Percentiles rank a stretch among this genome's conserved stretches.
phyloP scores from a whole-genome alignment of 2,329 filamentous ascomycete genomes.

The Paraconiothyrium sp. region DNA sequence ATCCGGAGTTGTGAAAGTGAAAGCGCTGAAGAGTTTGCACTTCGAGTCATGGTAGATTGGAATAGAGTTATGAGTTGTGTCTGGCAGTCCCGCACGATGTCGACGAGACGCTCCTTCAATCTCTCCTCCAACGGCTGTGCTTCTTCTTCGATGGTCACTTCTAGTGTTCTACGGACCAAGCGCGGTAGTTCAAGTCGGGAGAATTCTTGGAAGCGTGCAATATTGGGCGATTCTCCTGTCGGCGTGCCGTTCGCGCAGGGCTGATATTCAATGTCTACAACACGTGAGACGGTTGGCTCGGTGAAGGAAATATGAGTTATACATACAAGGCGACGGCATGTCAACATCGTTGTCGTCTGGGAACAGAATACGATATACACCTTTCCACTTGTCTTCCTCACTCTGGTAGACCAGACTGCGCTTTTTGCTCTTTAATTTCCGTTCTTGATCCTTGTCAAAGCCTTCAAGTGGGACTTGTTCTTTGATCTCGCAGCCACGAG shows the following conservation, averaged over 20 bases:
- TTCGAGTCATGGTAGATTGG: slow-evolving; percentile 11
- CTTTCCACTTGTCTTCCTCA: slow-evolving; percentile 40
- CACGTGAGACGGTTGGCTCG: neutral
- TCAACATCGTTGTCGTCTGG: slow-evolving; percentile 31
- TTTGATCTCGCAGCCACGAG: slow-evolving; percentile 29
- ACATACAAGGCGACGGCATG: slow-evolving; percentile 37
- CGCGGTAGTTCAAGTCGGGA: slow-evolving; percentile 36
- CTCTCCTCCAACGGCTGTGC: slow-evolving; percentile 37
- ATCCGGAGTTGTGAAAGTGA: slow-evolving; percentile 7
- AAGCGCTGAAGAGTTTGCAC: slow-evolving; percentile 6
- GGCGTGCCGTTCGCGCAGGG: slow-evolving; percentile 16
- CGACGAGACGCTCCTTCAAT: slow-evolving; percentile 36
- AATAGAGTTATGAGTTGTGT: slow-evolving; percentile 32
- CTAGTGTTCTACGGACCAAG: slow-evolving; percentile 36
- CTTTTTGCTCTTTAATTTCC: slow-evolving; percentile 38
- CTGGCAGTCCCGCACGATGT: slow-evolving; percentile 37
- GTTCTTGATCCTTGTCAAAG: slow-evolving; percentile 38
- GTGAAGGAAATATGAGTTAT: neutral
- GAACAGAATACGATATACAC: slow-evolving; percentile 35
- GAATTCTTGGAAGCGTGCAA: slow-evolving; percentile 35
- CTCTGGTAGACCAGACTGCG: slow-evolving; percentile 26
- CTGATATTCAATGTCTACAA: slow-evolving; percentile 32
- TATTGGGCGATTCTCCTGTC: slow-evolving; percentile 22
- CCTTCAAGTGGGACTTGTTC: slow-evolving; percentile 34
- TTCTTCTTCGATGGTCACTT: slow-evolving; percentile 36